Percentiles rank a stretch among this genome's conserved stretches.
These are phyloP conservation scores for Xanthoconium stramineum DNA, from an alignment of 768 basidiomycete genomes.

Conservation along the genomic window DNA sequence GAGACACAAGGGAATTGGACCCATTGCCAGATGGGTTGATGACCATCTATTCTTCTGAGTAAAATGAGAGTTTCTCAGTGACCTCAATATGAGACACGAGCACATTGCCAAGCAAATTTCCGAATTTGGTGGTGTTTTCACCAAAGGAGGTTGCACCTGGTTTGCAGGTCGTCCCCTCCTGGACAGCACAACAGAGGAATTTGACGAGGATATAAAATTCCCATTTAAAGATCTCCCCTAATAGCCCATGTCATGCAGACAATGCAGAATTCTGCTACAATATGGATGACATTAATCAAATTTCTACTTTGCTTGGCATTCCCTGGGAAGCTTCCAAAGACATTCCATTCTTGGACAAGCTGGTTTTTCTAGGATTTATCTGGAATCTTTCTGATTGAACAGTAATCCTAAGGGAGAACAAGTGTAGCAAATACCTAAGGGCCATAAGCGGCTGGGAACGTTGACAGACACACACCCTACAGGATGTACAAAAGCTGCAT, in stretches of 20 bases:
- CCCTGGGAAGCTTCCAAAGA: too few relatives aligned
- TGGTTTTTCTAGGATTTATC: too few relatives aligned
- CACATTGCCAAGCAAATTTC: neutral
- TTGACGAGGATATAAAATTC: too few relatives aligned
- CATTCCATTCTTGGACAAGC: too few relatives aligned
- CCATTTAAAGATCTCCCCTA: too few relatives aligned
- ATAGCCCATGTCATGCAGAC: too few relatives aligned
- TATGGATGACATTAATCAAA: too few relatives aligned
- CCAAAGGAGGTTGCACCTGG: neutral
- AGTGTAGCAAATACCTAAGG: neutral
- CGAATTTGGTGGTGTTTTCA: fast-evolving
- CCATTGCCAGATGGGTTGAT: neutral
- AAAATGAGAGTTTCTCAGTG: fast-evolving
- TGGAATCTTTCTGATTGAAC: neutral
- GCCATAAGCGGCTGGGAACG: neutral
- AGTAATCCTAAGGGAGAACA: neutral
- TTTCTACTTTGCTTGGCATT: too few relatives aligned
- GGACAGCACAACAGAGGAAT: too few relatives aligned
- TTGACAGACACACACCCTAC: neutral
- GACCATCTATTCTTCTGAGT: neutral
- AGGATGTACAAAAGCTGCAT: neutral
- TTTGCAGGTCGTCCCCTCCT: too few relatives aligned
- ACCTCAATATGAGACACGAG: neutral
- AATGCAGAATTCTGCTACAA: too few relatives aligned
- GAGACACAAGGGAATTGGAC: neutral